Conservation (phyloP, 2,329 filamentous ascomycete genomes). For the Exophiala sideris region DNA sequence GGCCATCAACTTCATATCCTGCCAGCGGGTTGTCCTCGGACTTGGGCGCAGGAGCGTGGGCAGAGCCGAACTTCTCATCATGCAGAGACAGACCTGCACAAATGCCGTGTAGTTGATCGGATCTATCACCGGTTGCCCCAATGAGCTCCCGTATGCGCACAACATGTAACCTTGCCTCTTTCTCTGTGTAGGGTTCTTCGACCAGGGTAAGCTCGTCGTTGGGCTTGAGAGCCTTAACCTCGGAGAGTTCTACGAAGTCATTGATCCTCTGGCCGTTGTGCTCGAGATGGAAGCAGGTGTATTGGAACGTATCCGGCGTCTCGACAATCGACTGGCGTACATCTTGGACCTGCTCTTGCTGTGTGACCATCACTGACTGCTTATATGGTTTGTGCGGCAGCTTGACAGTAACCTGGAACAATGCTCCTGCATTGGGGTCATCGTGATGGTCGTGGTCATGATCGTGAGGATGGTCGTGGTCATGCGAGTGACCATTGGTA, state of each 20-base stretch:
- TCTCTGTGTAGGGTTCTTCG: slow-evolving; percentile 96
- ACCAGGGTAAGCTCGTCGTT: slow-evolving; percentile 78
- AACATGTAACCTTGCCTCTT: slow-evolving; percentile 93
- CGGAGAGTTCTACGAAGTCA: slow-evolving; percentile 88
- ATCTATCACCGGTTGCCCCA: slow-evolving; percentile 82
- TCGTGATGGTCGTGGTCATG: slow-evolving; percentile 26
- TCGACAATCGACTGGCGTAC: slow-evolving; percentile 96
- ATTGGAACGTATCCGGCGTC: slow-evolving; percentile 86
- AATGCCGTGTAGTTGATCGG: slow-evolving; percentile 82
- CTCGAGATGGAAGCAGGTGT: slow-evolving; percentile 98
- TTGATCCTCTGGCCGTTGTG: slow-evolving; percentile 86
- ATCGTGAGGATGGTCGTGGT: slow-evolving; percentile 22
- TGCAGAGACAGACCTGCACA: slow-evolving; percentile 82
- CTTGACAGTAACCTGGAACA: slow-evolving; percentile 72
- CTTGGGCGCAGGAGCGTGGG: slow-evolving; percentile 37
- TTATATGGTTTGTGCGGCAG: slow-evolving; percentile 75
- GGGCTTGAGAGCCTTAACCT: slow-evolving; percentile 73
- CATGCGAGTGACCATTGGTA: slow-evolving; percentile 19
- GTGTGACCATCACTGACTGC: slow-evolving; percentile 84
- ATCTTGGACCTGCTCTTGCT: slow-evolving; percentile 95
- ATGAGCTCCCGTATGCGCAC: slow-evolving; percentile 89
- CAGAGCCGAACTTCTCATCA: slow-evolving; percentile 62
- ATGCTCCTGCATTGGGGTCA: slow-evolving; percentile 38
- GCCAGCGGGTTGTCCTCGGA: slow-evolving; percentile 54
- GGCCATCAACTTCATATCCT: slow-evolving; percentile 73